Conservation (phyloP, 2,329 filamentous ascomycete genomes). For the Calonectria pteridis region DNA sequence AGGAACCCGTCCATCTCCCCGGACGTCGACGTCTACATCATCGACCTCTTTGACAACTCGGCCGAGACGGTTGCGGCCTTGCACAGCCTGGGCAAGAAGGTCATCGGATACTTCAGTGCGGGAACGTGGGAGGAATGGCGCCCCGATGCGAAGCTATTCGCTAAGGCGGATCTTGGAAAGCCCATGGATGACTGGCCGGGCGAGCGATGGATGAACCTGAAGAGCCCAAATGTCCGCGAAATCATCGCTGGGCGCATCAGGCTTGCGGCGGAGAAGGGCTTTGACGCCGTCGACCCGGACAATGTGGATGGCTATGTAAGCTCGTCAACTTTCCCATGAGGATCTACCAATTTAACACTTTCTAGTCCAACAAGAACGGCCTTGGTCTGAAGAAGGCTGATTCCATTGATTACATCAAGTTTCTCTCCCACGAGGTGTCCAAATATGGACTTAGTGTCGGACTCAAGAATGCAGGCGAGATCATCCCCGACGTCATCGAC, state of each 20-base stretch:
- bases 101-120: slow-evolving; percentile 82
- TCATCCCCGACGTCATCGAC: slow-evolving; percentile 62
- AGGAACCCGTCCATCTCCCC: slow-evolving; percentile 28
- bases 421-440: slow-evolving; percentile 66
- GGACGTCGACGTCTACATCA: slow-evolving; percentile 62
- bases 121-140: slow-evolving; percentile 76
- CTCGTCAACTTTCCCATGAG: slow-evolving; percentile 8
- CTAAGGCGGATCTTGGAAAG: slow-evolving; percentile 67
- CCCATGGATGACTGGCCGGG: slow-evolving; percentile 72
- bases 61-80: slow-evolving; percentile 62
- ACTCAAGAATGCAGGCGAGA: slow-evolving; percentile 74
- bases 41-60: slow-evolving; percentile 68
- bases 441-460: slow-evolving; percentile 69
- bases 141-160: slow-evolving; percentile 67
- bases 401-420: slow-evolving; percentile 69
- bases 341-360: accelerated
- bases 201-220: slow-evolving; percentile 75
- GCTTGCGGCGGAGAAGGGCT: slow-evolving; percentile 70
- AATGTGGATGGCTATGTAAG: slow-evolving; percentile 75
- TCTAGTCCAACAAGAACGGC: slow-evolving; percentile 69
- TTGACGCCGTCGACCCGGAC: slow-evolving; percentile 77
- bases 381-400: slow-evolving; percentile 68
- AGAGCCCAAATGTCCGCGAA: slow-evolving; percentile 66
- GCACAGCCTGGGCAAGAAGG: slow-evolving; percentile 66
- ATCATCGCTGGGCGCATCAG: slow-evolving; percentile 73